Evolutionary conservation across 345 rosid species (phyloP), one percentile per base, ranked within the genome.

Genomic region (Citrus trifoliata): DNA sequence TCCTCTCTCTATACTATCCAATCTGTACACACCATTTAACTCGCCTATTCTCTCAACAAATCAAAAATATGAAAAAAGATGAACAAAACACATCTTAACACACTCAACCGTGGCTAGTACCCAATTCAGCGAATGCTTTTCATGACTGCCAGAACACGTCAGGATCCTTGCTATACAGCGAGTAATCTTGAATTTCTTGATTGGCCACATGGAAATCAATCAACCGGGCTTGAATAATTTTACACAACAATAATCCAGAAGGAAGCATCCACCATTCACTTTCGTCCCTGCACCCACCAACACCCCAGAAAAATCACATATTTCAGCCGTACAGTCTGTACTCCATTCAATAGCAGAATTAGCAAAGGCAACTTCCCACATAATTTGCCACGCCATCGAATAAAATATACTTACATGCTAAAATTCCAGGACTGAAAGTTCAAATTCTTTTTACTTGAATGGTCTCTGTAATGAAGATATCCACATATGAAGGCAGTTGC

Each of bases 261-360:
- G 98, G 95, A 77, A 95, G 95, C 89, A 93, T 84, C 98, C 98
- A 95, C 98, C 97, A 95, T 81, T 90, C 98, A 42, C 95, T 92
- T 85, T 95, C 98, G 78, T 95, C 98, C 98, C 98, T 93, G 78
- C 83, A 77, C 61, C 32, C 46, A 33, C 40, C 71, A 68, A 16
- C 22, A 32, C n/a, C 10, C 16, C 51, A 46, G 5, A 46, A 46
- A 12, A 46, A 46, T 46, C 13, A 46, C 51, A 46, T 46, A 46
- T 13, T 3, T 46, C 51, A 46, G 18, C 51, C 51, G 1, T 13
- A 12, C 51, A 10, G 16, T 46, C 51, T 46, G 4, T 42, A 46
- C 1, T 46, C 4, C 13, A 46, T 13, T 12, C 51, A 46, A 12
- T 46, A 46, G 51, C 51, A 13, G 18, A 13, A 0, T 46, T 46